A percentile compares a stretch with the other conserved stretches of the same genome.
Evolutionary conservation across 1,284 basidiomycete genomes (phyloP).

Genomic region (Microbotryum silenes-acaulis): DNA sequence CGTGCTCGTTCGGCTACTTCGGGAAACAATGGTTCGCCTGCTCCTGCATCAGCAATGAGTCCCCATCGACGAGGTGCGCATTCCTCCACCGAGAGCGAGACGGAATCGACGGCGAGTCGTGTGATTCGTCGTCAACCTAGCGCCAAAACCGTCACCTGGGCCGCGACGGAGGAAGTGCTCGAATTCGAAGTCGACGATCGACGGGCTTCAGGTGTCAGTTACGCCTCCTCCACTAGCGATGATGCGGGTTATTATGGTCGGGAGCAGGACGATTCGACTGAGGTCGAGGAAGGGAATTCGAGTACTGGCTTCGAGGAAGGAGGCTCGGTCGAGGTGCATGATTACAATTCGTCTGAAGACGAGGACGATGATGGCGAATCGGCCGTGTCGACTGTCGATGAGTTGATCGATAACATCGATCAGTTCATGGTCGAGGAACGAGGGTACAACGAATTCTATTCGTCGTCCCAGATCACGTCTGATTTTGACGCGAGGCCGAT

Average conservation of each 20-base stretch:
- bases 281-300: slow-evolving; percentile 5
- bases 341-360: not conserved
- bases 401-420: slow-evolving; percentile 28
- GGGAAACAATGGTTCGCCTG: not conserved
- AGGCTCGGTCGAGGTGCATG: slow-evolving; percentile 23
- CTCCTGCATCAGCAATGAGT: slow-evolving; percentile 11
- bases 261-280: not conserved
- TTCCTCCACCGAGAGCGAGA: slow-evolving; percentile 7
- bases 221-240: not conserved
- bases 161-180: slow-evolving; percentile 32
- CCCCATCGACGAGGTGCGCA: slow-evolving; percentile 10
- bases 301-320: slow-evolving; percentile 21
- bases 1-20: not conserved
- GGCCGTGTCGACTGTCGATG: slow-evolving; percentile 24
- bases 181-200: slow-evolving; percentile 32
- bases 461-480: slow-evolving; percentile 10
- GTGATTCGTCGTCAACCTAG: slow-evolving; percentile 22
- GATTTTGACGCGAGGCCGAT: slow-evolving; percentile 1
- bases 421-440: slow-evolving; percentile 12
- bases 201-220: slow-evolving; percentile 10
- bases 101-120: slow-evolving; percentile 5
- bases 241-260: slow-evolving; percentile 7
- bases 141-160: slow-evolving; percentile 32
- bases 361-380: slow-evolving; percentile 15
- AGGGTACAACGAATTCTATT: slow-evolving; percentile 11